Evolutionary conservation across 768 basidiomycete genomes (phyloP), one percentile per base, ranked within the genome.

Genomic region (Naganishia vaughanmartiniae): DNA sequence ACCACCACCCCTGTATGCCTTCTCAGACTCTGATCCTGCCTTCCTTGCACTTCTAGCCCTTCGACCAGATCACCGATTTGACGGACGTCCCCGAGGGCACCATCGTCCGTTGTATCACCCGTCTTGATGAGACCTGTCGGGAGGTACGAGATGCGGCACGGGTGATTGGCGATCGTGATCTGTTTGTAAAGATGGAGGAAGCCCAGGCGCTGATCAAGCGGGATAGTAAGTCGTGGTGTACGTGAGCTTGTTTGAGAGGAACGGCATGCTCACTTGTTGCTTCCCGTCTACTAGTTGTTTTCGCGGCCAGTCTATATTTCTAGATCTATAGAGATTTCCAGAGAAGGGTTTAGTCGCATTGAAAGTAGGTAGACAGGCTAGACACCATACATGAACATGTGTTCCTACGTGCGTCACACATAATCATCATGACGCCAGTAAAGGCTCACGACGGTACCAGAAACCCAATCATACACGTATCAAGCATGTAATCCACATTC

Each of bases 171-270:
- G 96, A 98, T 81, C 89, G 90, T 28, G 93, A 91, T 60, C 82
- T 99, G 48, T 96, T 97, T 85, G 90, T 90, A 82, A 98, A 98
- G 81, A 96, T 98, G 93, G 95, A 97, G 77, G 91, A 93, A 75
- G 89, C 91, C 0, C 94, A 97, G 77, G 86, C 87, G 48, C 90
- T 89, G 81, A 97, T 99, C 74, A 95, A 95, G 81, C 84, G 96
- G 80, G 96, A 98, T 80, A 95, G 93, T 93, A 81, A 85, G 93
- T 87, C 46, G 66, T 19, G 28, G 14, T 39, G 34, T 24, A 14
- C 4, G 10, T 3, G 12, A 6, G 12, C 15, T 66, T 14, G 66
- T 30, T 54, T 66, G 4, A 65, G 66, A 36, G 67, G 55, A 45
- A 67, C 67, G 4, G 26, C 54, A 51, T 54, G 11, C 34, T 31